phyloP scores from a whole-genome alignment of 2,329 filamentous ascomycete genomes.

The Aphanoascus verrucosus region DNA sequence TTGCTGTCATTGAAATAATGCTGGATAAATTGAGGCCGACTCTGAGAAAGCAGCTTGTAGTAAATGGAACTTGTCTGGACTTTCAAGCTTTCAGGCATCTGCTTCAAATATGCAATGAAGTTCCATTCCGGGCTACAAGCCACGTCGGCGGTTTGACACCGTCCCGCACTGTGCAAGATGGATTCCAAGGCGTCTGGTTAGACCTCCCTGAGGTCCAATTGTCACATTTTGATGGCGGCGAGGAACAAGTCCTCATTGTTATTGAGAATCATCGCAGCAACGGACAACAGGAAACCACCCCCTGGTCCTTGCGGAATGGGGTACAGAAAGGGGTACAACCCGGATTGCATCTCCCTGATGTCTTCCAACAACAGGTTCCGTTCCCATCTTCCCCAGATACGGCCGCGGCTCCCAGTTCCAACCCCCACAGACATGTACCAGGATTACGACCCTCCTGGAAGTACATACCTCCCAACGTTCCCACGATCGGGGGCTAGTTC shows the following conservation, averaged over 20 bases:
- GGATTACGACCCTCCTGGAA: constrained; percentile 10
- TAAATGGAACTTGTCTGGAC: not conserved
- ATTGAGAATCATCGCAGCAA: constrained; percentile 10
- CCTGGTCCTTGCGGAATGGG: constrained; percentile 6
- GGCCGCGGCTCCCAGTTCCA: not conserved
- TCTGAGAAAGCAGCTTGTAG: constrained; percentile 1
- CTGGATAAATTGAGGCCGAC: constrained; percentile 2
- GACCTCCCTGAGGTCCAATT: constrained; percentile 4
- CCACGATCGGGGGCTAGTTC: constrained; percentile 1
- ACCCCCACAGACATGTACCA: constrained; percentile 1
- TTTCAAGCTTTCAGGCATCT: not conserved
- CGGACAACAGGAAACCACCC: constrained; percentile 5
- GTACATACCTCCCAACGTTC: constrained; percentile 10
- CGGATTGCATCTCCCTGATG: constrained; percentile 6
- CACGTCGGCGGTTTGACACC: constrained; percentile 1
- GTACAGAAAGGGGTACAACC: not conserved
- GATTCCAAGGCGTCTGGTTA: constrained; percentile 5
- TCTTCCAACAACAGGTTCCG: constrained; percentile 8
- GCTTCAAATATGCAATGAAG: not conserved
- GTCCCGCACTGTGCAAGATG: constrained; percentile 12
- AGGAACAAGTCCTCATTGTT: constrained; percentile 14
- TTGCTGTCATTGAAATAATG: not conserved
- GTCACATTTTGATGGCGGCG: constrained; percentile 9
- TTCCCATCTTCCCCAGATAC: constrained; percentile 7
- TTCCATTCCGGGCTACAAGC: not conserved